phyloP scores from a whole-genome alignment of 2,329 filamentous ascomycete genomes.

The Cladosporium sp. region DNA sequence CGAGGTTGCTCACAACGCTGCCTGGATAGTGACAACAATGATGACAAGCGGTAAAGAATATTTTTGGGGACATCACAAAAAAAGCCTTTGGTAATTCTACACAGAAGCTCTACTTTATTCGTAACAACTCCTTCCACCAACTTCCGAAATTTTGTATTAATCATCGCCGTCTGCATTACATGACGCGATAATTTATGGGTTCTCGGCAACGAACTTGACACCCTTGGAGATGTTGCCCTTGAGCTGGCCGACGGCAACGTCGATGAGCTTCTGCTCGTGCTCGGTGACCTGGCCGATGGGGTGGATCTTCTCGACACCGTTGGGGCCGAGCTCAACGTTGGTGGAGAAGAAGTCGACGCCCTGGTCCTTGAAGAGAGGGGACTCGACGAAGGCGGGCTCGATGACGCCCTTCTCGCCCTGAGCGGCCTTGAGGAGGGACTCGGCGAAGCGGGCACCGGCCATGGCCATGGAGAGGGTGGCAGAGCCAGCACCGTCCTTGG shows the following conservation, averaged over 20 bases:
- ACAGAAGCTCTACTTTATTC: slow-evolving; percentile 22
- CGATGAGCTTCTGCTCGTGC: slow-evolving; percentile 85
- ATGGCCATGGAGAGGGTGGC: slow-evolving; percentile 99
- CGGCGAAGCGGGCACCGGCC: slow-evolving; percentile 82
- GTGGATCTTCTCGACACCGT: slow-evolving; percentile 92
- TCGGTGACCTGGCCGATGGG: slow-evolving; percentile 81
- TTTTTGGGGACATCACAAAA: slow-evolving; percentile 8
- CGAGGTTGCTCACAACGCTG: too few species aligned
- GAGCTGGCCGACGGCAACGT: slow-evolving; percentile 79
- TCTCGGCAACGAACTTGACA: slow-evolving; percentile 65
- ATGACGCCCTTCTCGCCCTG: slow-evolving; percentile 93
- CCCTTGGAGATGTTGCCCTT: slow-evolving; percentile 97
- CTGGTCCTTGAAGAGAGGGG: slow-evolving; percentile 97
- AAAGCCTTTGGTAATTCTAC: slow-evolving; percentile 21
- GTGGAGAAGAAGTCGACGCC: slow-evolving; percentile 96
- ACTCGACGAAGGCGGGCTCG: slow-evolving; percentile 97
- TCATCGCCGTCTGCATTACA: neutral
- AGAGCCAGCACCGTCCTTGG: slow-evolving; percentile 96
- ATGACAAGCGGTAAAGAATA: neutral
- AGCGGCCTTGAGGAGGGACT: slow-evolving; percentile 88
- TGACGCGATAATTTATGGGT: slow-evolving; percentile 42
- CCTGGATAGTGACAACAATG: too few species aligned
- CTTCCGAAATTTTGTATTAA: neutral
- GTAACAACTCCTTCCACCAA: slow-evolving; percentile 15
- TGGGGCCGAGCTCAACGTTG: slow-evolving; percentile 92